These are phyloP conservation scores for Emmonsia crescens DNA, from an alignment of 2,329 filamentous ascomycete genomes.

Conservation along the genomic window DNA sequence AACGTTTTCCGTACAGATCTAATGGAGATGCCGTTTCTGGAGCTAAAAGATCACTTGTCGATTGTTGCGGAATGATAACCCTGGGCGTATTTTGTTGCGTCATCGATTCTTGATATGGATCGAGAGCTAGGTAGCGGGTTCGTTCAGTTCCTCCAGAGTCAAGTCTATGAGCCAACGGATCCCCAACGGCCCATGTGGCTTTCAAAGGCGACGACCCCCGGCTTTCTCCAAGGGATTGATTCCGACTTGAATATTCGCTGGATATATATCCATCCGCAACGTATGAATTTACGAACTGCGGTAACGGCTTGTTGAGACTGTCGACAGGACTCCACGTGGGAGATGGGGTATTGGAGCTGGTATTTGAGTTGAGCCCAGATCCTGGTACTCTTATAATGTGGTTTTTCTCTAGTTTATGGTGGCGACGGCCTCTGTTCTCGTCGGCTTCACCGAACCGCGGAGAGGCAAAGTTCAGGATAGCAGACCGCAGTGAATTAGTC, in stretches of 20 bases:
- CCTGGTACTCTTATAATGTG: not conserved
- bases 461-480: slow-evolving; percentile 26
- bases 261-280: not conserved
- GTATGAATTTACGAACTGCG: too few species aligned
- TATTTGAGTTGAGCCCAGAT: not conserved
- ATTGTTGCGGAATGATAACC: not conserved
- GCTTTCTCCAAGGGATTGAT: not conserved
- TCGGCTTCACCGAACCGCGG: slow-evolving; percentile 16
- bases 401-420: not conserved
- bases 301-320: not conserved
- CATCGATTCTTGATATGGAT: not conserved
- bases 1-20: slow-evolving; percentile 27
- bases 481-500: slow-evolving; percentile 27
- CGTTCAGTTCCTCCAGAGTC: not conserved
- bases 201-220: not conserved
- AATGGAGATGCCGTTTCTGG: slow-evolving; percentile 18
- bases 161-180: not conserved
- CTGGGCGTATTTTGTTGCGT: not conserved
- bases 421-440: not conserved
- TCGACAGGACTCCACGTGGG: not conserved
- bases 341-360: not conserved
- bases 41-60: not conserved
- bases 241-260: not conserved
- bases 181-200: not conserved
- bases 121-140: not conserved